phyloP scores from a whole-genome alignment of 2,329 filamentous ascomycete species.

The Diaporthe batatas region DNA sequence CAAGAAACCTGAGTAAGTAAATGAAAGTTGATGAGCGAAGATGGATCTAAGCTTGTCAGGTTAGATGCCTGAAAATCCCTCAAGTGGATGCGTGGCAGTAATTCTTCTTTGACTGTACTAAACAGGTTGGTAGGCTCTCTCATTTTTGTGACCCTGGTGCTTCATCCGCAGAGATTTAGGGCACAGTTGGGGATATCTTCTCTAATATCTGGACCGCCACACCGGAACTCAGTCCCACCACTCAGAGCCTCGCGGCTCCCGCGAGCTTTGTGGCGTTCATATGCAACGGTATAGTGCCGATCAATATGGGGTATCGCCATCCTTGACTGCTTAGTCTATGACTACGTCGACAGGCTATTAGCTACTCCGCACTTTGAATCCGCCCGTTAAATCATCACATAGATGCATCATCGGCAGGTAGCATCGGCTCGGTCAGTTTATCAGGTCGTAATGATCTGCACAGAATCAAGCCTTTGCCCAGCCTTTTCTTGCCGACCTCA shows the following conservation, averaged over 20 bases:
- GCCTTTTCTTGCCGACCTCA: neutral
- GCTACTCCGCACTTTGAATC: slow-evolving; percentile 14
- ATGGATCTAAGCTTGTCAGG: too few species aligned
- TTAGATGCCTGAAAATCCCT: too few species aligned
- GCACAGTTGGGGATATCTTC: neutral
- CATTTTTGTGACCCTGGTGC: neutral
- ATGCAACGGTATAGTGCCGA: slow-evolving; percentile 10
- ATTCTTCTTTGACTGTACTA: too few species aligned
- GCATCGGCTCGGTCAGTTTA: neutral
- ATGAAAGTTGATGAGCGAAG: too few species aligned
- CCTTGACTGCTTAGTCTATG: neutral
- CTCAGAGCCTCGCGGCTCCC: neutral
- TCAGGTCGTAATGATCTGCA: neutral
- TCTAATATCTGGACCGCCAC: neutral
- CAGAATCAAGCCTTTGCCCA: slow-evolving; percentile 1
- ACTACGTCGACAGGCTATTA: neutral
- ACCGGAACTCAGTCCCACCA: slow-evolving; percentile 9
- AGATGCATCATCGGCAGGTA: slow-evolving; percentile 4
- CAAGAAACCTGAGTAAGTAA: too few species aligned
- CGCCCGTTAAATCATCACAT: neutral
- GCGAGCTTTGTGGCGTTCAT: neutral
- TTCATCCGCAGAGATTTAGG: neutral
- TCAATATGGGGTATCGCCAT: neutral
- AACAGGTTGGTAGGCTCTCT: too few species aligned
- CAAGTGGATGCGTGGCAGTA: too few species aligned